Conservation (phyloP, 352 stramenopile species). For the Phytophthora ramorum region DNA sequence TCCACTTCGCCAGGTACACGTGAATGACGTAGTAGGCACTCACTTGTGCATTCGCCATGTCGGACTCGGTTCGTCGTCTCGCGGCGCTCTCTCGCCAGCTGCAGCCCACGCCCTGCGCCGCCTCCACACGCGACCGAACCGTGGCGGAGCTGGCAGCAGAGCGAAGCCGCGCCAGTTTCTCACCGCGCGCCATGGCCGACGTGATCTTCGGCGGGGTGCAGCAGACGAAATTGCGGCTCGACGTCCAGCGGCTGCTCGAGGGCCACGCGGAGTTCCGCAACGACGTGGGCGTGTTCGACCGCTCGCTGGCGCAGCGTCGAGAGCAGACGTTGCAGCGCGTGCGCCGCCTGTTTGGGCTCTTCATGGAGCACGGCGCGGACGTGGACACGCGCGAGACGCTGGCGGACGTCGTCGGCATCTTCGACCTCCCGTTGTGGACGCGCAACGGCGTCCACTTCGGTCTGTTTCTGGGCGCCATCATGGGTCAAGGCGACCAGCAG, state of each 20-base stretch:
- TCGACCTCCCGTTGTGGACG: constrained; percentile 71
- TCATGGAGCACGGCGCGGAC: constrained; percentile 62
- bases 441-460: constrained; percentile 83
- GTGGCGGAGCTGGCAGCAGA: constrained; percentile 59
- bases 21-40: neutral
- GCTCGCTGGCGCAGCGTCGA: constrained; percentile 57
- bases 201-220: constrained; percentile 62
- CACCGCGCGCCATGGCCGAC: constrained; percentile 60
- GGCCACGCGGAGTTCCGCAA: constrained; percentile 52
- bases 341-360: constrained; percentile 43
- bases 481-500: constrained; percentile 52
- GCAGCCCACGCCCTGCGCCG: constrained; percentile 32
- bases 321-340: constrained; percentile 53
- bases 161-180: constrained; percentile 57
- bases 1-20: too few species aligned
- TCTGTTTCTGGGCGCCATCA: neutral
- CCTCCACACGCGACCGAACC: constrained; percentile 49
- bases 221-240: constrained; percentile 53
- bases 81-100: constrained; percentile 62
- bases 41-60: constrained; percentile 37
- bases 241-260: constrained; percentile 59
- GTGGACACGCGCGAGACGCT: constrained; percentile 67
- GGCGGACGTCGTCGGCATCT: constrained; percentile 68
- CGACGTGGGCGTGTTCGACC: constrained; percentile 51
- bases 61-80: constrained; percentile 50